Evolutionary conservation across 2,329 filamentous ascomycete species (phyloP).

Genomic region (Coleophoma eucalyptorum): DNA sequence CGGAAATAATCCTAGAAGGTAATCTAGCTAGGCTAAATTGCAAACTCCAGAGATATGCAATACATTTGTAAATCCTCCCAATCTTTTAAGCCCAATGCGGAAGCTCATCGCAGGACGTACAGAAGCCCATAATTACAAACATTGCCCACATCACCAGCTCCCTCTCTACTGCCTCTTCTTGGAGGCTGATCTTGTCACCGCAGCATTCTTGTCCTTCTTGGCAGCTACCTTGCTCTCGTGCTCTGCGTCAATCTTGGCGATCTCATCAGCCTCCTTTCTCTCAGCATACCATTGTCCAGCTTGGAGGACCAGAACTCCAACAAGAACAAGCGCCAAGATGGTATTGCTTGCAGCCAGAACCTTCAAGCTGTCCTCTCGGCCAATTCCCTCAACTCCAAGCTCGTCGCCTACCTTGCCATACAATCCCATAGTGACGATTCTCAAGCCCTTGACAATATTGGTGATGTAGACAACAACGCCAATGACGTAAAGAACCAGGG

Average conservation of each 20-base stretch:
- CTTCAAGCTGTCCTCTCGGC: slow-evolving; percentile 83
- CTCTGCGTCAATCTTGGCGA: slow-evolving; percentile 57
- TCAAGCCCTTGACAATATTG: slow-evolving; percentile 93
- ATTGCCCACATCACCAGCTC: slow-evolving; percentile 4
- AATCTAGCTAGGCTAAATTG: too few relatives aligned
- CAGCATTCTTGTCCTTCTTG: slow-evolving; percentile 27
- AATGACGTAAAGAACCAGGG: slow-evolving; percentile 71
- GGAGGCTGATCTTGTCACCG: slow-evolving; percentile 21
- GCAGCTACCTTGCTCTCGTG: slow-evolving; percentile 41
- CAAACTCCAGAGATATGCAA: neutral
- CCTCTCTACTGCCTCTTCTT: slow-evolving; percentile 31
- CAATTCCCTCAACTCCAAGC: slow-evolving; percentile 64
- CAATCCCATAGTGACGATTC: slow-evolving; percentile 71
- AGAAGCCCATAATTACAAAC: too few relatives aligned
- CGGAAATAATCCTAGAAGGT: too few relatives aligned
- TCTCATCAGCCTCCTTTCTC: slow-evolving; percentile 83
- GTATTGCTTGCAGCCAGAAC: slow-evolving; percentile 94
- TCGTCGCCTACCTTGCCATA: slow-evolving; percentile 36
- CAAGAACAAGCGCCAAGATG: slow-evolving; percentile 85
- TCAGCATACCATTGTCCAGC: slow-evolving; percentile 98
- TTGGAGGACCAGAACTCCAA: slow-evolving; percentile 90
- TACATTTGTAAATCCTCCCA: neutral
- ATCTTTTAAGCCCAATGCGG: too few relatives aligned
- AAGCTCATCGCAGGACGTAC: too few relatives aligned
- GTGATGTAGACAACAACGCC: slow-evolving; percentile 90